Evolutionary conservation across 31 red algal species (phyloP).

Genomic region (Bonnemaisonia californica): DNA sequence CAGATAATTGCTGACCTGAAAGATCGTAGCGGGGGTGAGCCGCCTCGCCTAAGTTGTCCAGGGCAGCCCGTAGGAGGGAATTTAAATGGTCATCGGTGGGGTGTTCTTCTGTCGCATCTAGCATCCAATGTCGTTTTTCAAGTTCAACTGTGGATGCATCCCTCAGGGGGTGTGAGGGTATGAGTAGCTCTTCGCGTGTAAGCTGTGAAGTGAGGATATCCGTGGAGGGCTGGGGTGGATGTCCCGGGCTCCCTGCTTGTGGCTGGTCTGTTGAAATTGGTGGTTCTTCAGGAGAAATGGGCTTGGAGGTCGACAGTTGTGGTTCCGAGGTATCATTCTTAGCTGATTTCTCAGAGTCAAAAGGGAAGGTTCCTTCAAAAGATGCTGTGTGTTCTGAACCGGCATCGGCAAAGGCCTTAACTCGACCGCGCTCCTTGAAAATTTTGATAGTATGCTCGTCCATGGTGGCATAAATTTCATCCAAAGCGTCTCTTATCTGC

Average conservation of each 20-base stretch:
- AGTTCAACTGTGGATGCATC: constrained; percentile 17
- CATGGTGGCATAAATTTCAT: constrained; percentile 26
- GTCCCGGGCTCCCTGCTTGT: not conserved
- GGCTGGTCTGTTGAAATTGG: not conserved
- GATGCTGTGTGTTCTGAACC: not conserved
- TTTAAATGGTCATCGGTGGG: constrained; percentile 37
- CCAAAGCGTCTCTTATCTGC: constrained; percentile 42
- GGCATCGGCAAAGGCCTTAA: not conserved
- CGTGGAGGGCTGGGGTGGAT: not conserved
- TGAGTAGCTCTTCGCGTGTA: not conserved
- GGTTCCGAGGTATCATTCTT: not conserved
- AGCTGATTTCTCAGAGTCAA: not conserved
- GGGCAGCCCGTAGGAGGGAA: constrained; percentile 22
- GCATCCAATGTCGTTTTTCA: constrained; percentile 61
- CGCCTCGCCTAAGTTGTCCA: constrained; percentile 36
- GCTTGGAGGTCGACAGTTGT: not conserved
- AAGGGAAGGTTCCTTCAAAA: not conserved
- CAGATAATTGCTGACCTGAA: constrained; percentile 31
- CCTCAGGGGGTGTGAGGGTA: not conserved
- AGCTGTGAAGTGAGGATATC: not conserved
- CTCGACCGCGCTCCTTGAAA: constrained; percentile 25
- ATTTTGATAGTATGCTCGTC: constrained; percentile 38
- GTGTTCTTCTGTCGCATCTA: constrained; percentile 30
- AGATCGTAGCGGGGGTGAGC: constrained; percentile 56
- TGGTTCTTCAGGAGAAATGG: not conserved